A percentile compares a stretch with the other conserved stretches of the same genome.
phyloP scores from a whole-genome alignment of 1,284 basidiomycete genomes.

The Puccinia triticina region DNA sequence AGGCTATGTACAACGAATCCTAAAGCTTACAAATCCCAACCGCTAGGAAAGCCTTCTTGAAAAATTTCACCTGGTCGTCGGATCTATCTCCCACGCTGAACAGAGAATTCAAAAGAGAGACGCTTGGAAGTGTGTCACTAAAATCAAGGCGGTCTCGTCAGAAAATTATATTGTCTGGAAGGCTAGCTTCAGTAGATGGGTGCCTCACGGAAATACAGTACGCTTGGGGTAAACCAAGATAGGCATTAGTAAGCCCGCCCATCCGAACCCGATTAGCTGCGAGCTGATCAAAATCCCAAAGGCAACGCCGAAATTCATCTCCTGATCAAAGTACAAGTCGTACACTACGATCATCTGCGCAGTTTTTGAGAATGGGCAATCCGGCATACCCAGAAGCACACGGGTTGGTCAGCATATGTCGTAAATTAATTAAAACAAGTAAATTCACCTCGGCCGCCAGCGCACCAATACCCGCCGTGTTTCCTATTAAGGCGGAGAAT shows the following conservation, averaged over 20 bases:
- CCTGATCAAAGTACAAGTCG: conserved; percentile 34
- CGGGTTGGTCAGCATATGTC: not conserved
- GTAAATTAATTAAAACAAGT: not conserved
- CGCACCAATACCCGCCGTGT: conserved; percentile 20
- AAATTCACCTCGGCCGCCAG: conserved; percentile 12
- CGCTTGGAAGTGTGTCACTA: conserved; percentile 29
- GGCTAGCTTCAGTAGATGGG: not conserved
- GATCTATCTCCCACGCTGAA: not conserved
- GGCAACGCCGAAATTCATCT: not conserved
- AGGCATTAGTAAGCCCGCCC: conserved; percentile 33
- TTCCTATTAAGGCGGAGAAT: conserved; percentile 25
- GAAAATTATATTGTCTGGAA: not conserved
- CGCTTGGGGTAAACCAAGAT: conserved; percentile 35
- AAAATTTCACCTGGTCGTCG: conserved; percentile 33
- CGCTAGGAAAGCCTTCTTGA: conserved; percentile 34
- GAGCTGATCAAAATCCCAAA: conserved; percentile 29
- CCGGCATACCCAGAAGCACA: not conserved
- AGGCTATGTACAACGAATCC: too few species aligned
- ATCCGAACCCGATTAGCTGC: conserved; percentile 34
- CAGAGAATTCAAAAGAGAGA: conserved; percentile 29
- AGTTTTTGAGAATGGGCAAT: conserved; percentile 4
- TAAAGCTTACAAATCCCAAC: conserved; percentile 39
- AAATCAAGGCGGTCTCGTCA: not conserved
- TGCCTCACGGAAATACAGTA: conserved; percentile 35
- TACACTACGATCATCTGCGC: conserved; percentile 14